These are phyloP conservation scores for Barnettozyma vustinii DNA, from an alignment of 805 yeast species.

Conservation along the genomic window DNA sequence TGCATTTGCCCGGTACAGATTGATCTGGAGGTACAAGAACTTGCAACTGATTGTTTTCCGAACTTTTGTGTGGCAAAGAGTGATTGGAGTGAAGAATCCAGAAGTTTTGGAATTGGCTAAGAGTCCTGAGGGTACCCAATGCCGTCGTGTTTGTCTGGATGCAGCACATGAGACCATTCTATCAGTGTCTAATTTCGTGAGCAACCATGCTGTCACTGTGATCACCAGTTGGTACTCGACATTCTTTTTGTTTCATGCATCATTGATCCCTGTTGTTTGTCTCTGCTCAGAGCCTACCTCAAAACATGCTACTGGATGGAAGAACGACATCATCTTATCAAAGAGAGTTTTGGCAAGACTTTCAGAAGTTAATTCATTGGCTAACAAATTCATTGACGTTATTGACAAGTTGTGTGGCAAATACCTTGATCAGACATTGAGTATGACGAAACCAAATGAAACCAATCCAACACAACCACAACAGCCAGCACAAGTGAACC, in stretches of 20 bases:
- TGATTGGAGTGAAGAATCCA: constrained; percentile 33
- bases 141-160: constrained; percentile 44
- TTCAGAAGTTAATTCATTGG: constrained; percentile 39
- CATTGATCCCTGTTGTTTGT: constrained; percentile 51
- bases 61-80: constrained; percentile 52
- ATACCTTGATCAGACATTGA: constrained; percentile 20
- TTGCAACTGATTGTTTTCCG: constrained; percentile 50
- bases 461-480: background rate
- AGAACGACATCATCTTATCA: constrained; percentile 36
- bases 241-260: constrained; percentile 59
- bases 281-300: constrained; percentile 46
- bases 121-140: constrained; percentile 41
- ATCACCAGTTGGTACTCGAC: constrained; percentile 60
- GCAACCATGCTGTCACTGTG: constrained; percentile 34
- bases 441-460: constrained; percentile 2
- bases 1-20: constrained; percentile 43
- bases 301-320: constrained; percentile 40
- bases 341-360: constrained; percentile 34
- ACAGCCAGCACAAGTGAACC: background rate
- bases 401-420: constrained; percentile 38
- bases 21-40: constrained; percentile 56
- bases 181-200: constrained; percentile 39
- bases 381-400: constrained; percentile 39
- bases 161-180: constrained; percentile 48
- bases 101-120: constrained; percentile 28